Base-by-base conservation (phyloP, 805 yeast genomes). In the Candida maesae region DNA sequence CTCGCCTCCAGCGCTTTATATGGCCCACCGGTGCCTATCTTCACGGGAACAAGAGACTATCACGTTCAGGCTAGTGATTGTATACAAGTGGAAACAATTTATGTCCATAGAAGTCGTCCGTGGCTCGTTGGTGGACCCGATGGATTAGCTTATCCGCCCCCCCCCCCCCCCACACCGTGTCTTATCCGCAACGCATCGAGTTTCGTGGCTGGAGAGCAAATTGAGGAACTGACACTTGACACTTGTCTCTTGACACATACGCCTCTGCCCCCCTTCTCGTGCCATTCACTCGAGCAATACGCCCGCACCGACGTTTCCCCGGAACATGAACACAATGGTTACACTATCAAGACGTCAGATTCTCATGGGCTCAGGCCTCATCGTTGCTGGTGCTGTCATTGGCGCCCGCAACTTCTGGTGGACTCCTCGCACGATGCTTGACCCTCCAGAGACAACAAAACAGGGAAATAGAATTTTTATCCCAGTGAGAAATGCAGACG, bases 401-500 rank as follows among this genome's bases (percentile, higher is more conserved):
- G 57, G 54, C 10, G 14, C 56, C 9, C 50, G 58, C 13, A 46
- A 46, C 24, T 52, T 58, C 32, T 60, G 64, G 64, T 57, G 64
- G 64, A 55, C 56, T 1, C 55, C 65, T n/a, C 58, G 53, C 24
- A 61, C 63, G 9, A 55, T 66, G 8, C 42, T 67, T 12, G 65
- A 66, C 35, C 73, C 73, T 2, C 72, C 73, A 10, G 39, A 56
- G 10, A 33, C 50, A 0, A 53, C 60, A 3, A 55, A 53, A 33
- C 60, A 55, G 24, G 59, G 61, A 4, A 73, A 73, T 45, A 51
- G 78, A 20, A 65, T 73, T 23, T 76, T 72, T 47, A 57, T 71
- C n/a, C 73, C 81, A 28, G 66, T 86, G 15, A 67, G 80, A 46
- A 68, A 73, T 41, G 73, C 74, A 16, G 63, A 68, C 38, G 95